phyloP scores from a whole-genome alignment of 2,329 filamentous ascomycete genomes.

The Cladophialophora exuberans region DNA sequence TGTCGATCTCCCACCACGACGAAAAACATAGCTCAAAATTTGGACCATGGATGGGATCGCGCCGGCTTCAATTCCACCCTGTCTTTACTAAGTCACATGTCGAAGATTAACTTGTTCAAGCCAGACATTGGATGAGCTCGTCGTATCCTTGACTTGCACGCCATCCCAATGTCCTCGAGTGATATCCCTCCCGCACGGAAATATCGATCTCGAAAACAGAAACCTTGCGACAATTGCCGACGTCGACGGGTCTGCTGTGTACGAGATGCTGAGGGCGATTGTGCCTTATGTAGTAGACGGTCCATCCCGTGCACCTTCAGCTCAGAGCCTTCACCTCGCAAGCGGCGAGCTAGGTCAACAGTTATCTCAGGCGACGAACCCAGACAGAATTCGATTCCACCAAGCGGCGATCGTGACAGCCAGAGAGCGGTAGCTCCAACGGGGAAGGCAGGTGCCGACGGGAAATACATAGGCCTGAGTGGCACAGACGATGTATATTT shows the following conservation, averaged over 20 bases:
- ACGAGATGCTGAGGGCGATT: conserved; percentile 20
- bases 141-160: too few species aligned
- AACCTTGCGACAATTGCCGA: conserved; percentile 22
- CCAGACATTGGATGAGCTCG: too few species aligned
- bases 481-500: conserved; percentile 26
- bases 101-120: too few species aligned
- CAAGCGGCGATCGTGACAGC: too few species aligned
- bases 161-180: not conserved
- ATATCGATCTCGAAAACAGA: conserved; percentile 24
- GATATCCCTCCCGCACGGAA: conserved; percentile 17
- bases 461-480: conserved; percentile 21
- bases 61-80: too few species aligned
- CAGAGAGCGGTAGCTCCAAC: not conserved
- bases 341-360: conserved; percentile 8
- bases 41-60: too few species aligned
- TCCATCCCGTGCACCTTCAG: conserved; percentile 26
- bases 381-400: too few species aligned
- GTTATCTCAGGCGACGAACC: not conserved
- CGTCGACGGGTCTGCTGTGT: conserved; percentile 23
- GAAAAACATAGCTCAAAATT: too few species aligned
- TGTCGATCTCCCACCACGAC: too few species aligned
- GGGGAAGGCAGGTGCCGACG: conserved; percentile 5
- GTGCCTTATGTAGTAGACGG: conserved; percentile 22
- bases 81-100: too few species aligned
- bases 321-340: conserved; percentile 20